phyloP scores from a whole-genome alignment of 1,284 basidiomycete species.

The Fomitopsis betulina region DNA sequence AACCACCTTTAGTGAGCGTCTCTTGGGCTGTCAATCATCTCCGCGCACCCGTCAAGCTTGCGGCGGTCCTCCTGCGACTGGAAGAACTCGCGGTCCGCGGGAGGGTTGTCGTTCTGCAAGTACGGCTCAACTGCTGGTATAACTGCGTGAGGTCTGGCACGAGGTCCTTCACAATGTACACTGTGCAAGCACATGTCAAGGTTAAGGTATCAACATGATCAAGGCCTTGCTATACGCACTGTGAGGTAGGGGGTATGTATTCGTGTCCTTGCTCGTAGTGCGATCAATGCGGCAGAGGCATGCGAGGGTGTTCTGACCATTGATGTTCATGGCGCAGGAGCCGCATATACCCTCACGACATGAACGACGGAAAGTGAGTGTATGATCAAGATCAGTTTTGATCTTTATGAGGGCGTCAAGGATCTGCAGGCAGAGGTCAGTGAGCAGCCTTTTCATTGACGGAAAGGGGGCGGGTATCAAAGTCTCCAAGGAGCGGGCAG shows the following conservation, averaged over 20 bases:
- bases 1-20: neutral
- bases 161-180: slow-evolving; percentile 99
- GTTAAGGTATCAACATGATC: neutral
- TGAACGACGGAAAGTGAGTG: slow-evolving; percentile 93
- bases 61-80: slow-evolving; percentile 90
- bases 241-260: slow-evolving; percentile 98
- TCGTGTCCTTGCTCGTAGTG: slow-evolving; percentile 65
- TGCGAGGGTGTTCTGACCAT: slow-evolving; percentile 96
- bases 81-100: slow-evolving; percentile 78
- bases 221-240: slow-evolving; percentile 49
- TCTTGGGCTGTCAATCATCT: slow-evolving; percentile 7
- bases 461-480: neutral
- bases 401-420: slow-evolving; percentile 97
- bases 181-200: slow-evolving; percentile 40
- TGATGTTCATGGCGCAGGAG: slow-evolving; percentile 99
- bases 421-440: slow-evolving; percentile 55
- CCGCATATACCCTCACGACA: slow-evolving; percentile 99
- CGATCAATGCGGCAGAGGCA: slow-evolving; percentile 96
- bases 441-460: slow-evolving; percentile 36
- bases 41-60: slow-evolving; percentile 82
- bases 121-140: slow-evolving; percentile 98
- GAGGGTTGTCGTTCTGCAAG: slow-evolving; percentile 89
- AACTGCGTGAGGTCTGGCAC: slow-evolving; percentile 88
- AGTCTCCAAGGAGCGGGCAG: neutral
- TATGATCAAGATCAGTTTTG: slow-evolving; percentile 97